A percentile compares a stretch with the other conserved stretches of the same genome.
phyloP scores from a whole-genome alignment of 148 eudicot genomes.

The Camellia lanceoleosa region DNA sequence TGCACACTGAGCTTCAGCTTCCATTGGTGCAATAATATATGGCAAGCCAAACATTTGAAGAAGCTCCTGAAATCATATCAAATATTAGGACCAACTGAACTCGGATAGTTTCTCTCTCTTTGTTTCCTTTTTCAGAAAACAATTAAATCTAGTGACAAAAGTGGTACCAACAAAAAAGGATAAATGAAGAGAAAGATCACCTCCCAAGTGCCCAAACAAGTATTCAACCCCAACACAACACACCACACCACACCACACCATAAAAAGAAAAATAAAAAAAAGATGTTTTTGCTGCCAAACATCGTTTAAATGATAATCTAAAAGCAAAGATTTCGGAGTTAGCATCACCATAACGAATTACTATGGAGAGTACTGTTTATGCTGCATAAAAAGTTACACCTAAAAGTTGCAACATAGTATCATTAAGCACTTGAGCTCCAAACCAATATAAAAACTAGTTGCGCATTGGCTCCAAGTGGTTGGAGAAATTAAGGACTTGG shows the following conservation, averaged over 20 bases:
- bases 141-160: background rate
- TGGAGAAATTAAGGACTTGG: too few relatives aligned
- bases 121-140: background rate
- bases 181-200: background rate
- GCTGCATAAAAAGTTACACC: too few relatives aligned
- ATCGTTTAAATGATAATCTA: too few relatives aligned
- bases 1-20: slow-evolving; percentile 99
- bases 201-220: background rate
- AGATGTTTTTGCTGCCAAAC: background rate
- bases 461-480: too few relatives aligned
- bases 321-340: too few relatives aligned
- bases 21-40: slow-evolving; percentile 98
- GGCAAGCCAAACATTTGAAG: slow-evolving; percentile 99
- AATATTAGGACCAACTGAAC: background rate
- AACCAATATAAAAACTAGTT: too few relatives aligned
- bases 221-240: too few relatives aligned
- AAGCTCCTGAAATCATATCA: slow-evolving; percentile 61
- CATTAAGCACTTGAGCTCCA: too few relatives aligned
- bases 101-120: background rate
- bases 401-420: too few relatives aligned
- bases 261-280: background rate
- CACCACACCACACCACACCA: too few relatives aligned
- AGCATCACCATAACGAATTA: too few relatives aligned
- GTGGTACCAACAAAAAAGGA: background rate
- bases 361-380: too few relatives aligned